These are phyloP conservation scores for Epichloe baconii DNA, from an alignment of 2,329 filamentous ascomycete species.

Conservation along the genomic window DNA sequence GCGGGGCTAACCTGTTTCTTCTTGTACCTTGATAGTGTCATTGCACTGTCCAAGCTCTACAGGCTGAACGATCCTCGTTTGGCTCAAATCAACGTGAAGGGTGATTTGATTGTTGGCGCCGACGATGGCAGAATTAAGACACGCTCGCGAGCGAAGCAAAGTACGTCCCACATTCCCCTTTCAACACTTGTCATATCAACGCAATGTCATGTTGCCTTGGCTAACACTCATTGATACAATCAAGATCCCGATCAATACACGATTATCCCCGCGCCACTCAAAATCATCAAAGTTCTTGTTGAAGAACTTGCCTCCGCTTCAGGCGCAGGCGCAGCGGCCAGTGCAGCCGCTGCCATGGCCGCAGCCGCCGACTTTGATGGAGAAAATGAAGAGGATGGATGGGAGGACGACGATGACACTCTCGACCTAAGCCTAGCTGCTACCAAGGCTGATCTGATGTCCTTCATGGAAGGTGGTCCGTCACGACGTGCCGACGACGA, in stretches of 20 bases:
- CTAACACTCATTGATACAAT: not conserved
- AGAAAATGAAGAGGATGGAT: slow-evolving; percentile 66
- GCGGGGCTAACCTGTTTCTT: not conserved
- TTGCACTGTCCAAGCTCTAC: slow-evolving; percentile 85
- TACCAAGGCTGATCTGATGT: slow-evolving; percentile 69
- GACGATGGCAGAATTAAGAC: slow-evolving; percentile 79
- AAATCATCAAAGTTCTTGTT: slow-evolving; percentile 91
- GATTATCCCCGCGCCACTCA: slow-evolving; percentile 73
- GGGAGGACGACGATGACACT: slow-evolving; percentile 73
- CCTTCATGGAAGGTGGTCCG: slow-evolving; percentile 47
- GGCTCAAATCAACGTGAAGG: slow-evolving; percentile 71
- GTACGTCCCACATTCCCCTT: slow-evolving; percentile 30
- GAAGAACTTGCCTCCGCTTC: slow-evolving; percentile 80
- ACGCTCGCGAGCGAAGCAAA: slow-evolving; percentile 74
- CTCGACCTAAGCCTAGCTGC: slow-evolving; percentile 62
- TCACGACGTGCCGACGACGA: slow-evolving; percentile 71
- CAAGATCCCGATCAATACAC: slow-evolving; percentile 81
- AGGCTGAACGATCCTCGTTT: slow-evolving; percentile 73
- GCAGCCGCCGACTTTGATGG: slow-evolving; percentile 42
- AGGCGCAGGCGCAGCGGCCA: slow-evolving; percentile 46
- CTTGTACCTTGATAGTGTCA: slow-evolving; percentile 48
- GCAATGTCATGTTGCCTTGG: not conserved
- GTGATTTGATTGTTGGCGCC: slow-evolving; percentile 71
- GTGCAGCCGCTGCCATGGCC: slow-evolving; percentile 49
- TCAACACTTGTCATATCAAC: not conserved